A percentile compares a stretch with the other conserved stretches of the same genome.
phyloP scores from a whole-genome alignment of 2,329 filamentous ascomycete species.

The Phialocephala sp. region DNA sequence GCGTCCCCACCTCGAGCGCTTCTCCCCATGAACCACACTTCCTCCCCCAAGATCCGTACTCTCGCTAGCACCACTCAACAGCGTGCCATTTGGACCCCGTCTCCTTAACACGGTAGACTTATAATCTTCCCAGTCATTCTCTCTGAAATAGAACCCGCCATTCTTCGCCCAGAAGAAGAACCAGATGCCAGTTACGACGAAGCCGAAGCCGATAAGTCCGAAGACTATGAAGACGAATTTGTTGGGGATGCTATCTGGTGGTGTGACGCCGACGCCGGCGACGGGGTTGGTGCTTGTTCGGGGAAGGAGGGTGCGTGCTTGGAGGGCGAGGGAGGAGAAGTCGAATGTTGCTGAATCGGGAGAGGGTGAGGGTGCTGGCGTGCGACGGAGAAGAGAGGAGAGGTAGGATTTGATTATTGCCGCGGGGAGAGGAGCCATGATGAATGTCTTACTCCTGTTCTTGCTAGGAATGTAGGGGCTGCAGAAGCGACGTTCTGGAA shows the following conservation, averaged over 20 bases:
- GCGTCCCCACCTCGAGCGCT: conserved; percentile 46
- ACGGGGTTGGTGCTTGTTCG: conserved; percentile 38
- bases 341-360: conserved; percentile 15
- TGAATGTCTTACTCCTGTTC: conserved; percentile 5
- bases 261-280: conserved; percentile 55
- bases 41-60: conserved; percentile 87
- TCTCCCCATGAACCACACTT: conserved; percentile 76
- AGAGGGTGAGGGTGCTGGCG: conserved; percentile 22
- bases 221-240: conserved; percentile 79
- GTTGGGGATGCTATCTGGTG: conserved; percentile 59
- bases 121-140: conserved; percentile 97
- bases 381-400: conserved; percentile 34
- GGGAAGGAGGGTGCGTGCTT: conserved; percentile 25
- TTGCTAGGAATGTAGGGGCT: conserved; percentile 13
- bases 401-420: conserved; percentile 29
- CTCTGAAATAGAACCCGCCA: conserved; percentile 85
- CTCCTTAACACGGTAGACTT: conserved; percentile 91
- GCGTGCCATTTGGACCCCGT: conserved; percentile 86
- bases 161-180: conserved; percentile 99
- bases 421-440: conserved; percentile 40
- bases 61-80: conserved; percentile 81
- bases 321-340: conserved; percentile 25
- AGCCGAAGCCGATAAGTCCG: conserved; percentile 40
- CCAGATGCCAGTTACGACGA: conserved; percentile 73
- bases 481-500: conserved; percentile 21